Conservation (phyloP, 2,329 filamentous ascomycete species). For the Colletotrichum ledebouriae region DNA sequence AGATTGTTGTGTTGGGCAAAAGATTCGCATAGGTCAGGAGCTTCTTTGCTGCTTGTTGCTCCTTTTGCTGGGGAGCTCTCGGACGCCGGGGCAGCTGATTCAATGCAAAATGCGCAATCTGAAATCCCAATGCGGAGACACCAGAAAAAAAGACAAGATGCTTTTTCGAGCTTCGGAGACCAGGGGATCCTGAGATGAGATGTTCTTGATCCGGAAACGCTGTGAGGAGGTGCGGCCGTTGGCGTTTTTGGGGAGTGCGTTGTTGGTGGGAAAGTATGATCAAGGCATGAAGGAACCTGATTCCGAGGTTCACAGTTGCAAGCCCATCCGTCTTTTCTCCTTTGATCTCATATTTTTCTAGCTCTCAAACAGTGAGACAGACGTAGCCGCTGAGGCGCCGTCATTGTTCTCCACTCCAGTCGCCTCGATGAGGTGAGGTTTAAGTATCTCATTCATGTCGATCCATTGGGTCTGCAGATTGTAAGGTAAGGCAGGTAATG, state of each 20-base stretch:
- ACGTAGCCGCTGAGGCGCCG: slow-evolving; percentile 3
- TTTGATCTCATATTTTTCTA: slow-evolving; percentile 26
- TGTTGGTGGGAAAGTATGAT: slow-evolving; percentile 1
- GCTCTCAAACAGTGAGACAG: slow-evolving; percentile 41
- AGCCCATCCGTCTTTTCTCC: neutral
- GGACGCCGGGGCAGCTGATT: slow-evolving; percentile 16
- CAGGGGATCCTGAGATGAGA: slow-evolving; percentile 1
- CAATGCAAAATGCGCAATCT: slow-evolving; percentile 29
- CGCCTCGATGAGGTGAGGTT: slow-evolving; percentile 4
- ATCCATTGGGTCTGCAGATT: neutral
- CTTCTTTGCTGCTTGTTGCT: slow-evolving; percentile 1
- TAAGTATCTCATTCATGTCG: neutral
- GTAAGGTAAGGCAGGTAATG: neutral
- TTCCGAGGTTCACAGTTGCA: slow-evolving; percentile 12
- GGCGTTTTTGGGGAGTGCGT: slow-evolving; percentile 2
- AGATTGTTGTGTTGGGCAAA: slow-evolving; percentile 25
- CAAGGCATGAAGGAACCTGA: slow-evolving; percentile 35
- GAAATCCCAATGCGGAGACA: slow-evolving; percentile 10
- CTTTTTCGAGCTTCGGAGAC: slow-evolving; percentile 16
- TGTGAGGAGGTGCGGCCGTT: slow-evolving; percentile 2
- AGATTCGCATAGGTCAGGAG: too few species aligned
- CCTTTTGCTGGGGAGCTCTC: slow-evolving; percentile 15
- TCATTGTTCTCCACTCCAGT: neutral
- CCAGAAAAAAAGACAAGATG: slow-evolving; percentile 6
- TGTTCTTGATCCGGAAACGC: slow-evolving; percentile 11